A percentile compares a stretch with the other conserved stretches of the same genome.
Evolutionary conservation across 2,329 filamentous ascomycete genomes (phyloP).

Genomic region (Fusarium sp.): DNA sequence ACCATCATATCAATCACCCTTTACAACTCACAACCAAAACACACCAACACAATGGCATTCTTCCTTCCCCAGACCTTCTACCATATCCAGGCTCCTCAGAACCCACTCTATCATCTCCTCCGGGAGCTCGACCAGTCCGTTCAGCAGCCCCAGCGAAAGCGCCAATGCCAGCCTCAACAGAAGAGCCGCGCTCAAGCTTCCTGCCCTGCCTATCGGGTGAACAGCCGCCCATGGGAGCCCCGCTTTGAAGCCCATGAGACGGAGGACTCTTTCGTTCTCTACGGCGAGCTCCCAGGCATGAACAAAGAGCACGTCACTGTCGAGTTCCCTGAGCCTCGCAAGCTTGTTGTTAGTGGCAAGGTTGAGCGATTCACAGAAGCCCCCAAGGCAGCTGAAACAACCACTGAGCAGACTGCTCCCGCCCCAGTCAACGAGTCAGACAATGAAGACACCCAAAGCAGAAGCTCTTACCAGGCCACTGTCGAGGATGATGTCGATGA

Average conservation of each 20-base stretch:
- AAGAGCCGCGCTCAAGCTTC: slow-evolving; percentile 36
- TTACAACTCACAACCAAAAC: not conserved
- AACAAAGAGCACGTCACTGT: slow-evolving; percentile 76
- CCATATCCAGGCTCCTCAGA: slow-evolving; percentile 7
- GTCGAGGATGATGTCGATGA: slow-evolving; percentile 21
- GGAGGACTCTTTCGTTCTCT: slow-evolving; percentile 72
- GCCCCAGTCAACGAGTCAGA: not conserved
- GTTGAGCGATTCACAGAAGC: slow-evolving; percentile 65
- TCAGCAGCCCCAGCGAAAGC: slow-evolving; percentile 18
- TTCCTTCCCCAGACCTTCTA: slow-evolving; percentile 19
- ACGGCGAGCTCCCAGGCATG: slow-evolving; percentile 80
- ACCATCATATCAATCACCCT: not conserved
- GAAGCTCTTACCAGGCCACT: slow-evolving; percentile 21
- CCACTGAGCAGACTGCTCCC: not conserved
- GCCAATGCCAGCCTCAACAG: slow-evolving; percentile 18
- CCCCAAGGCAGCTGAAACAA: not conserved
- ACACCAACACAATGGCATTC: slow-evolving; percentile 14
- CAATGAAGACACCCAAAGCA: slow-evolving; percentile 19
- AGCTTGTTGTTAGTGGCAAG: slow-evolving; percentile 72
- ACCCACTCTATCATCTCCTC: slow-evolving; percentile 19
- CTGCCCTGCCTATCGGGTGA: not conserved
- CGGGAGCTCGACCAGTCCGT: slow-evolving; percentile 20
- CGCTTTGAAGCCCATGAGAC: slow-evolving; percentile 35
- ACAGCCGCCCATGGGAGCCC: slow-evolving; percentile 8
- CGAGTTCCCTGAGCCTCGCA: slow-evolving; percentile 78